Percentiles rank a stretch among this genome's conserved stretches.
These are phyloP conservation scores for Odontarrhena argentea DNA, from an alignment of 345 rosid genomes.

Conservation along the genomic window DNA sequence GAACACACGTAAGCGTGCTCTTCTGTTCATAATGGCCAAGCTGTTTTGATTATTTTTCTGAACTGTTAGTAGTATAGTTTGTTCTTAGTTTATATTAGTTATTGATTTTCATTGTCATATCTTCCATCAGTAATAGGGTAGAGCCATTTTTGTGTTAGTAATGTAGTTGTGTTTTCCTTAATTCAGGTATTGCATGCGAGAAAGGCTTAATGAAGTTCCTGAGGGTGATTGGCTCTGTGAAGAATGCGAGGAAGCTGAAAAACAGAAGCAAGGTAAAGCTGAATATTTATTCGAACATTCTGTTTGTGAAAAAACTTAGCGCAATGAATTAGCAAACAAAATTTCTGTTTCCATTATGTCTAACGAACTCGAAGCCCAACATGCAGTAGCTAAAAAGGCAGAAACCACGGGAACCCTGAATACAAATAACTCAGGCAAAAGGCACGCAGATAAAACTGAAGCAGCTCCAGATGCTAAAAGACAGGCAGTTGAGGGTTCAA, in stretches of 20 bases:
- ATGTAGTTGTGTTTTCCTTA: constrained; percentile 32
- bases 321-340: constrained; percentile 13
- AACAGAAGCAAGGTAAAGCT: constrained; percentile 65
- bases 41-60: constrained; percentile 16
- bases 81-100: background rate
- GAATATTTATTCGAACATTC: constrained; percentile 8
- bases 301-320: constrained; percentile 9
- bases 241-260: constrained; percentile 87
- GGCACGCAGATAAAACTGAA: constrained; percentile 59
- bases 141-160: constrained; percentile 23
- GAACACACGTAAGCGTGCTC: constrained; percentile 91
- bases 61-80: constrained; percentile 3
- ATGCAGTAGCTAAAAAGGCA: constrained; percentile 57
- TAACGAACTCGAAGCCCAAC: constrained; percentile 46
- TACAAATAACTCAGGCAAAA: constrained; percentile 53
- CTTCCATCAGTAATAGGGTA: constrained; percentile 20
- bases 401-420: constrained; percentile 40
- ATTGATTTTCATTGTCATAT: constrained; percentile 12
- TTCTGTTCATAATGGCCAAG: constrained; percentile 18
- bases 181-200: constrained; percentile 94
- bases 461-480: constrained; percentile 55
- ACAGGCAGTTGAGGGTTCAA: constrained; percentile 58
- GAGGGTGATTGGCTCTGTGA: constrained; percentile 97
- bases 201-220: constrained; percentile 80
- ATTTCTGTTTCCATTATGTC: constrained; percentile 19